Evolutionary conservation across 2,329 filamentous ascomycete genomes (phyloP).

Genomic region (Mycosphaerelloides madeirae): DNA sequence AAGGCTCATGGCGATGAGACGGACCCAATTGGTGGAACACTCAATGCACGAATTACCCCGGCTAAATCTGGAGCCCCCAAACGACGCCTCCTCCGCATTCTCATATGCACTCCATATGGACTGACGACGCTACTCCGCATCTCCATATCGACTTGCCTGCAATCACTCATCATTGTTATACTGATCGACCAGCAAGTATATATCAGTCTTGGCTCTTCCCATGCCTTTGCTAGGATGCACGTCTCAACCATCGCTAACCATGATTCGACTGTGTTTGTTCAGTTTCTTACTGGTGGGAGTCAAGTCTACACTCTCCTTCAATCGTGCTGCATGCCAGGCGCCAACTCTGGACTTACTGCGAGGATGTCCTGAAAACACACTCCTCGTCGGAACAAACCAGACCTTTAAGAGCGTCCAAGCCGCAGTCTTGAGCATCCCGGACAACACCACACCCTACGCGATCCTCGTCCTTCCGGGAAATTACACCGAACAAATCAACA

Average conservation of each 20-base stretch:
- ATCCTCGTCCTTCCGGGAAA: slow-evolving; percentile 58
- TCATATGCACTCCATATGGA: too few relatives aligned
- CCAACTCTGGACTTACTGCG: slow-evolving; percentile 35
- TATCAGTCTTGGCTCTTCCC: too few relatives aligned
- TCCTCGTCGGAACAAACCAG: slow-evolving; percentile 26
- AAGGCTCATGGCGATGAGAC: too few relatives aligned
- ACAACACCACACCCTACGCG: slow-evolving; percentile 43
- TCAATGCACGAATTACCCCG: too few relatives aligned
- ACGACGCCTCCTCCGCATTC: too few relatives aligned
- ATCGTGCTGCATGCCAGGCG: slow-evolving; percentile 32
- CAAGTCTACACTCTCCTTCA: background rate
- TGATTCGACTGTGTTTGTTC: background rate
- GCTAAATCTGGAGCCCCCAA: too few relatives aligned
- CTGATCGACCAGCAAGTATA: too few relatives aligned
- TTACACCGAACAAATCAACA: slow-evolving; percentile 62
- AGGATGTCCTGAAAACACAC: slow-evolving; percentile 36
- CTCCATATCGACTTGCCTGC: too few relatives aligned
- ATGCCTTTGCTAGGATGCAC: background rate
- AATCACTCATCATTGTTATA: too few relatives aligned
- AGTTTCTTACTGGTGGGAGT: background rate
- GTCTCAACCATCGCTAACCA: background rate
- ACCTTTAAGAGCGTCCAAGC: slow-evolving; percentile 41
- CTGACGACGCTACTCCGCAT: too few relatives aligned
- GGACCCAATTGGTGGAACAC: too few relatives aligned
- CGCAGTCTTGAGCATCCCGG: slow-evolving; percentile 45